Evolutionary conservation across 257 asterid species (phyloP).

Genomic region (Phtheirospermum japonicum): DNA sequence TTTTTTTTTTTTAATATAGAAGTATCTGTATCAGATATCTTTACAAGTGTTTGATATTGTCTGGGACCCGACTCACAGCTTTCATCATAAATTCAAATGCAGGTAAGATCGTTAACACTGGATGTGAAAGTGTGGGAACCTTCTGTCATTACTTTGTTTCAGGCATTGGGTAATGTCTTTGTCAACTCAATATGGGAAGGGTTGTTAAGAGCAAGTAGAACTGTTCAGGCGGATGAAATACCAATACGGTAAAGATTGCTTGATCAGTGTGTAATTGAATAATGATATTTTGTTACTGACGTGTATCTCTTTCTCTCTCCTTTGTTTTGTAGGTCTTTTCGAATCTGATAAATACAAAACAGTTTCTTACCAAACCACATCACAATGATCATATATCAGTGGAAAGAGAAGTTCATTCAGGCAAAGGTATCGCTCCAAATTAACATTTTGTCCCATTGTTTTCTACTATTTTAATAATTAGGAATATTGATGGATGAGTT

Average conservation of each 20-base stretch:
- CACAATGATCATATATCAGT: conserved; percentile 75
- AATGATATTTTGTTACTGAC: conserved; percentile 7
- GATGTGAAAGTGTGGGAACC: conserved; percentile 96
- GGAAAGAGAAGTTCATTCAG: conserved; percentile 81
- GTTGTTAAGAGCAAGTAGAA: conserved; percentile 63
- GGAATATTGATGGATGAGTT: conserved; percentile 9
- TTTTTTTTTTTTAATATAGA: too few species aligned
- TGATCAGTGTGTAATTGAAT: background rate
- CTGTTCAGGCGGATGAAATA: conserved; percentile 85
- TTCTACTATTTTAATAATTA: conserved; percentile 1
- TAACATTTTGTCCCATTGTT: conserved; percentile 13
- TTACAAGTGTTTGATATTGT: conserved; percentile 7
- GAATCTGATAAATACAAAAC: conserved; percentile 70
- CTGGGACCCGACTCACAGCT: conserved; percentile 20
- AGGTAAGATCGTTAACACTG: conserved; percentile 85
- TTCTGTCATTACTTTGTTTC: conserved; percentile 69
- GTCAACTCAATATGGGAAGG: conserved; percentile 91
- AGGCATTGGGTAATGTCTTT: conserved; percentile 75
- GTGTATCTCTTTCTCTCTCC: conserved; percentile 9
- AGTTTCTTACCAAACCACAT: conserved; percentile 67
- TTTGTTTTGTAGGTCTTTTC: conserved; percentile 51
- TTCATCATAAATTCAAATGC: conserved; percentile 29
- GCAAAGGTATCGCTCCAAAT: conserved; percentile 67
- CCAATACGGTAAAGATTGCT: conserved; percentile 63
- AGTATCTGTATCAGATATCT: background rate